Base-by-base conservation (phyloP, 768 basidiomycete species). In the Trametes gibbosa region DNA sequence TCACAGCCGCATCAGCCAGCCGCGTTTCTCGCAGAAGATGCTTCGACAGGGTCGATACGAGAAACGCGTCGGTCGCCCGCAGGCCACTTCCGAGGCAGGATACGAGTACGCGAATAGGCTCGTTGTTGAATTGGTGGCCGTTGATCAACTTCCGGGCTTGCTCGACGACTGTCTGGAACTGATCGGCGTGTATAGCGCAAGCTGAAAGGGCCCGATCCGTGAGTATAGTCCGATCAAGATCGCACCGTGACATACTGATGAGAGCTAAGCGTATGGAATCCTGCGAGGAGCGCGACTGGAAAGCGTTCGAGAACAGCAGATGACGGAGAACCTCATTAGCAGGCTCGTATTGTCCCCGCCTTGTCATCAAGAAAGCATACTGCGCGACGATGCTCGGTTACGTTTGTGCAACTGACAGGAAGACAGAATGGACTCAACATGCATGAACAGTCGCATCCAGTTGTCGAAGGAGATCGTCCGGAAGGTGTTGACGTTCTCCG, bases 401-500 rank as follows among this genome's bases (percentile, higher is more conserved):
- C 35, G 12, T 32, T 2, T 1, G 5, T 40, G 3, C n/a, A n/a
- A n/a, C 19, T 5, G n/a, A 24, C 27, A 34, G 17, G 25, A 32
- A 27, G 8, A 39, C 19, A 34, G 42, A 5, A 40, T 14, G 32
- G 34, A 69, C 78, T 49, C 51, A 53, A 93, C 96, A 79, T 95
- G 90, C 77, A 97, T 84, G 69, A 94, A 86, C 40, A 98, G 67
- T 16, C 79, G 77, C 48, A 96, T 70, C 96, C 96, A 99, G 52
- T 89, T 85, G 55, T 89, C 88, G 65, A 93, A 92, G 3, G 79
- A 79, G 35, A 96, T 77, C 0, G 91, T 90, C 12, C 95, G 86
- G 71, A 95, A 98, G 0, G 83, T 77, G 50, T 85, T 80, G 1
- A 90, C 80, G 25, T 76, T 78, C 19, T 73, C 76, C 3, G 64